Conservation (phyloP, 208 protist species). For the Trypanosoma vivax region DNA sequence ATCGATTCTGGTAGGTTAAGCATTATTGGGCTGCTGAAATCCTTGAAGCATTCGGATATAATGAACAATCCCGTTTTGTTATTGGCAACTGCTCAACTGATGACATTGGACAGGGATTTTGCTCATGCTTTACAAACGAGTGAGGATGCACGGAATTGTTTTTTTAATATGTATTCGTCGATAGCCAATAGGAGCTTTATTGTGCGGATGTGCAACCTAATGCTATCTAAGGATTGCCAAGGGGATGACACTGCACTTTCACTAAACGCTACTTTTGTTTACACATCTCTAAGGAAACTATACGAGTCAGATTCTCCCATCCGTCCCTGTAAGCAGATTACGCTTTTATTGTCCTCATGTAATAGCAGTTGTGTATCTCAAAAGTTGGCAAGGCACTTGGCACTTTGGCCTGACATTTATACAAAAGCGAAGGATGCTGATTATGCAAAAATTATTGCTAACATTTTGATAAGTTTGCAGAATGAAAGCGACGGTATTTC, state of each 20-base stretch:
- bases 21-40: conserved; percentile 33
- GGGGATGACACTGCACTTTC: conserved; percentile 8
- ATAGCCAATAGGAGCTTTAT: conserved; percentile 4
- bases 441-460: conserved; percentile 40
- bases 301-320: conserved; percentile 14
- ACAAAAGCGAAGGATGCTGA: conserved; percentile 31
- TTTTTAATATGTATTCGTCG: conserved; percentile 3
- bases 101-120: conserved; percentile 37
- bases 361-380: conserved; percentile 20
- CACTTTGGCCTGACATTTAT: conserved; percentile 42
- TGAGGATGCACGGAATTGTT: conserved; percentile 8
- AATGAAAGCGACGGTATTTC: conserved; percentile 26
- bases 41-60: conserved; percentile 16
- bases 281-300: conserved; percentile 18
- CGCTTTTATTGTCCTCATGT: conserved; percentile 32
- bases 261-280: conserved; percentile 32
- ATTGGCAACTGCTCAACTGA: conserved; percentile 46
- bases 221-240: conserved; percentile 2
- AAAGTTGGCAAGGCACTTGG: conserved; percentile 29
- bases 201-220: conserved; percentile 11
- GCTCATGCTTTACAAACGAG: conserved; percentile 9
- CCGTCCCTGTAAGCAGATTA: conserved; percentile 35
- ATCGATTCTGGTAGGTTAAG: conserved; percentile 27
- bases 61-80: conserved; percentile 41
- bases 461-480: conserved; percentile 29